Percentiles rank a stretch among this genome's conserved stretches.
Evolutionary conservation across 331 rosid species (phyloP).

Genomic region (Arachis monticola): DNA sequence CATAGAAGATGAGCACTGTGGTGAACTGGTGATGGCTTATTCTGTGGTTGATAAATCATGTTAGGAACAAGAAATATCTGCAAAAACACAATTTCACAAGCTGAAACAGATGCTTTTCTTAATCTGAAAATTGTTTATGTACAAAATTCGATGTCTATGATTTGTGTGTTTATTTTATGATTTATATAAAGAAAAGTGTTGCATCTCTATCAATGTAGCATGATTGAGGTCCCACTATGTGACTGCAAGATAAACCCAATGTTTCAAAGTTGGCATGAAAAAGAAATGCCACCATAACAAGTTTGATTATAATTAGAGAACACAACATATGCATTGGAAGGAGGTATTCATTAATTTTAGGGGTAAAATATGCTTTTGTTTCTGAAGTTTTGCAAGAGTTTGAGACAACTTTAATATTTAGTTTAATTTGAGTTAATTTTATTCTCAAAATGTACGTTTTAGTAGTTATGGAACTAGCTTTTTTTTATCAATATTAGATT

Average conservation of each 20-base stretch:
- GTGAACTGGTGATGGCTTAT: not conserved
- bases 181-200: conserved; percentile 11
- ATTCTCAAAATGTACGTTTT: too few relatives aligned
- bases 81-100: not conserved
- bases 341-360: too few relatives aligned
- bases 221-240: conserved; percentile 33
- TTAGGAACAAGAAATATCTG: not conserved
- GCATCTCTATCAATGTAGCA: conserved; percentile 3
- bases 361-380: too few relatives aligned
- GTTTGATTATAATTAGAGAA: not conserved
- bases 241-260: conserved; percentile 20
- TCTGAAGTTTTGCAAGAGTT: too few relatives aligned
- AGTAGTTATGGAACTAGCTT: too few relatives aligned
- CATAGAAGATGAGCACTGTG: not conserved
- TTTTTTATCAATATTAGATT: too few relatives aligned
- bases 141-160: conserved; percentile 9
- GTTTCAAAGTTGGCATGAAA: conserved; percentile 34
- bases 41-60: conserved; percentile 25
- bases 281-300: conserved; percentile 29
- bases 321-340: too few relatives aligned
- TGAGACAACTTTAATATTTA: too few relatives aligned
- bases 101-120: not conserved
- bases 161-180: conserved; percentile 10
- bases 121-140: not conserved
- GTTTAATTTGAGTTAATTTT: too few relatives aligned